These are phyloP conservation scores for Glycine tomentella DNA, from an alignment of 306 rosid species.

Conservation along the genomic window DNA sequence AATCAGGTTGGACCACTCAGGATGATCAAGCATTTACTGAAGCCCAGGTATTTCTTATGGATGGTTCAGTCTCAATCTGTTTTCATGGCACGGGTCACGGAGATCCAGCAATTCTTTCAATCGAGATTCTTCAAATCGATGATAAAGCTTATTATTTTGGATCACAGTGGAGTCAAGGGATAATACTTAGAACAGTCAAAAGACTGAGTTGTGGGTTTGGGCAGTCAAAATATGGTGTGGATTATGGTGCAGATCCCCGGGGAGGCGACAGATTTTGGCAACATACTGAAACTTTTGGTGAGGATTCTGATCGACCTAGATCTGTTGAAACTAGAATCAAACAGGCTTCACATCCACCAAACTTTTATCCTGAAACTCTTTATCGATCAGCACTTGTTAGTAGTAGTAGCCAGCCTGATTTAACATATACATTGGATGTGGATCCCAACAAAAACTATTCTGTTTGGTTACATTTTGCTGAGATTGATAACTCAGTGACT, in stretches of 20 bases:
- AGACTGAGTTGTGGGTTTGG: conserved; percentile 86
- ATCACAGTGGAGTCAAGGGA: conserved; percentile 62
- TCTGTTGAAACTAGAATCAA: conserved; percentile 75
- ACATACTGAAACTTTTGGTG: conserved; percentile 60
- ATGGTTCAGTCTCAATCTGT: conserved; percentile 82
- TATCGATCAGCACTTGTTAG: conserved; percentile 79
- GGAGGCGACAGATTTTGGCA: conserved; percentile 98
- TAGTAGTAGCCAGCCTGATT: conserved; percentile 68
- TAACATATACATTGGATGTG: conserved; percentile 77
- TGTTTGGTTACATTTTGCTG: conserved; percentile 93
- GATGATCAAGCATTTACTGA: conserved; percentile 87
- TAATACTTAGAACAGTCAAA: conserved; percentile 76
- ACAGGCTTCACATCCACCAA: conserved; percentile 72
- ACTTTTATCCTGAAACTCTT: conserved; percentile 86
- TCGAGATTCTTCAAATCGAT: conserved; percentile 92
- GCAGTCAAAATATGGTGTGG: conserved; percentile 75
- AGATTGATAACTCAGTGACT: conserved; percentile 70
- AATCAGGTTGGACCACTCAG: conserved; percentile 82
- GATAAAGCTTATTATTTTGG: conserved; percentile 70
- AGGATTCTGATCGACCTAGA: conserved; percentile 64
- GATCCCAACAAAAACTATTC: conserved; percentile 94
- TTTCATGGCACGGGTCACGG: conserved; percentile 99
- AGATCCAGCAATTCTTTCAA: conserved; percentile 94
- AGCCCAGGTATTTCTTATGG: conserved; percentile 68
- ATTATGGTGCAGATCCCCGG: conserved; percentile 65